These are phyloP conservation scores for Fremontodendron californicum DNA, from an alignment of 345 rosid species.

Conservation along the genomic window DNA sequence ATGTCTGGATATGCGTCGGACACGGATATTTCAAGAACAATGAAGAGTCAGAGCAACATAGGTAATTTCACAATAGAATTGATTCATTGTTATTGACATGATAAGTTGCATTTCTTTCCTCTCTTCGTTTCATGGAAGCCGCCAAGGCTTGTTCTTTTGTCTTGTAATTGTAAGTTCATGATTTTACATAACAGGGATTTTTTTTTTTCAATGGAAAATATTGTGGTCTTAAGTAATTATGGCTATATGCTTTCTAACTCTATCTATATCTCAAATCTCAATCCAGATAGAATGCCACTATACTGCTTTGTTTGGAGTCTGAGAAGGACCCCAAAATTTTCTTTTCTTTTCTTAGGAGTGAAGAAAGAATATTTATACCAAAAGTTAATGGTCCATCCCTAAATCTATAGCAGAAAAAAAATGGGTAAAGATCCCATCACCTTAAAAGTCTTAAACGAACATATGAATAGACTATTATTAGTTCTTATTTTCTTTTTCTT, in stretches of 20 bases:
- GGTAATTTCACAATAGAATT: no score
- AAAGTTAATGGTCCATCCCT: no score
- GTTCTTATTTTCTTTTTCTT: no score
- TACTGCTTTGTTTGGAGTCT: not conserved
- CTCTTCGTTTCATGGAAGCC: not conserved
- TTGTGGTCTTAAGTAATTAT: no score
- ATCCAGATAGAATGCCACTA: not conserved
- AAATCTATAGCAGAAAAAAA: no score
- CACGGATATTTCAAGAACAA: no score
- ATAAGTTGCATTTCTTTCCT: not conserved
- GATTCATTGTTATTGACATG: not conserved
- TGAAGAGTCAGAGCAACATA: no score
- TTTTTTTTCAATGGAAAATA: not conserved
- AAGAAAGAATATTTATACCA: no score
- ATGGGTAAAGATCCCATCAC: not conserved
- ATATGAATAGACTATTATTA: no score
- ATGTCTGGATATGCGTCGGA: no score
- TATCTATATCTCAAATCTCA: not conserved
- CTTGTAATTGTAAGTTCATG: not conserved
- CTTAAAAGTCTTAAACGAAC: no score
- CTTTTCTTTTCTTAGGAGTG: not conserved
- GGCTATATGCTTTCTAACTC: no score
- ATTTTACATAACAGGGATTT: not conserved
- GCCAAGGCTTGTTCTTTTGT: not conserved
- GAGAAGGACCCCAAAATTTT: not conserved